phyloP scores from a whole-genome alignment of 2,329 filamentous ascomycete species.

The Fusarium continuum region DNA sequence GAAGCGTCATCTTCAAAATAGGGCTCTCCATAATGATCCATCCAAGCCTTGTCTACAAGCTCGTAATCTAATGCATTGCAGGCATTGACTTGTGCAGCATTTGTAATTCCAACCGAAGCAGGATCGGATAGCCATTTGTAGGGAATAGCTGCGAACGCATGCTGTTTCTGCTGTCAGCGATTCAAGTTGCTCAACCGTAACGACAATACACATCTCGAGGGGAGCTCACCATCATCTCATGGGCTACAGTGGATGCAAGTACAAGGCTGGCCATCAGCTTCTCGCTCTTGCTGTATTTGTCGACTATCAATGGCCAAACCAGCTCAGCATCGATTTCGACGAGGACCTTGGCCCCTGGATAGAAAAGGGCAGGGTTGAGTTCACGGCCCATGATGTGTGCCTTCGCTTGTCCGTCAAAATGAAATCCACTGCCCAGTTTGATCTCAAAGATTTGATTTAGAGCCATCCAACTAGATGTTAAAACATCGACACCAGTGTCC shows the following conservation, averaged over 20 bases:
- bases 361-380: background rate
- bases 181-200: background rate
- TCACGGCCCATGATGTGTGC: background rate
- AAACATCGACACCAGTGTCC: background rate
- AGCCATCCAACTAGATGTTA: background rate
- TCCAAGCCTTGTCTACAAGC: background rate
- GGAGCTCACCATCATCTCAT: slow-evolving; percentile 44
- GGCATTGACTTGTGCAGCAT: background rate
- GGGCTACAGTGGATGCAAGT: slow-evolving; percentile 37
- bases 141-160: slow-evolving; percentile 20
- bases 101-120: slow-evolving; percentile 16
- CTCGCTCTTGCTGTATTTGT: slow-evolving; percentile 39
- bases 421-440: slow-evolving; percentile 24
- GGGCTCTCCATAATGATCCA: slow-evolving; percentile 19
- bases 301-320: slow-evolving; percentile 40
- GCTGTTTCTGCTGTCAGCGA: slow-evolving; percentile 25
- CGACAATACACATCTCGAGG: background rate
- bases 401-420: background rate
- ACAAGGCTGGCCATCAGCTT: slow-evolving; percentile 36
- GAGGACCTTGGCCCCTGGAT: background rate
- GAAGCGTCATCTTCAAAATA: slow-evolving; percentile 39
- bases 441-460: slow-evolving; percentile 12
- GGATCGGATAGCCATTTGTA: slow-evolving; percentile 33
- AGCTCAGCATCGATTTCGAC: slow-evolving; percentile 30
- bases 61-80: slow-evolving; percentile 16